Evolutionary conservation across 441 rosid genomes (phyloP).

Genomic region (Melastoma candidum): DNA sequence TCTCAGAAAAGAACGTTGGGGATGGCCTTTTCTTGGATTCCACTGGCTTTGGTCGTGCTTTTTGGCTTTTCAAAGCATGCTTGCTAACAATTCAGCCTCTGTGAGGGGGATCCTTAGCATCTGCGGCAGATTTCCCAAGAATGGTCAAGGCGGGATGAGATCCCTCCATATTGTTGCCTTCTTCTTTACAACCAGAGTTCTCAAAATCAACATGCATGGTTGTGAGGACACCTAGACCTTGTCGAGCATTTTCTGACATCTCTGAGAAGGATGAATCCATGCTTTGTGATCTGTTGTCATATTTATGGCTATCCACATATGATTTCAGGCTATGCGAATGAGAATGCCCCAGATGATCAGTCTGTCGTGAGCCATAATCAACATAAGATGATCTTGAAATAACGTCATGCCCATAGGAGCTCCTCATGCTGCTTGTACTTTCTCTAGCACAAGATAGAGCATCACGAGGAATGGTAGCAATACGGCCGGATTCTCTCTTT

Average conservation of each 20-base stretch:
- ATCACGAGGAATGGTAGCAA: conserved; percentile 41
- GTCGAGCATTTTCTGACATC: conserved; percentile 38
- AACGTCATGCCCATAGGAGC: conserved; percentile 73
- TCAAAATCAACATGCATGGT: conserved; percentile 31
- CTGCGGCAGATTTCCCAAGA: conserved; percentile 50
- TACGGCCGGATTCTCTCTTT: not conserved
- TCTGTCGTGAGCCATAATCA: conserved; percentile 58
- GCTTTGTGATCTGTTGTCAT: conserved; percentile 57
- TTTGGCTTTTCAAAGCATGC: conserved; percentile 41
- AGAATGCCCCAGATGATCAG: conserved; percentile 50
- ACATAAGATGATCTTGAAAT: conserved; percentile 76
- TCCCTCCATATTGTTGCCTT: conserved; percentile 19
- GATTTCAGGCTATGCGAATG: conserved; percentile 65
- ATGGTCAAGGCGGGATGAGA: conserved; percentile 62
- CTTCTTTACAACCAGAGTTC: conserved; percentile 21
- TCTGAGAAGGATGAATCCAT: conserved; percentile 46
- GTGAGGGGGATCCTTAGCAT: conserved; percentile 34
- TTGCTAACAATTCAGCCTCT: conserved; percentile 37
- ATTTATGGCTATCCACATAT: conserved; percentile 59
- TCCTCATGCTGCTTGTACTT: conserved; percentile 61
- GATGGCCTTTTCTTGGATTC: conserved; percentile 35
- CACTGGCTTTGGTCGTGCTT: conserved; percentile 40
- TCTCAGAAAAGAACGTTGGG: conserved; percentile 35
- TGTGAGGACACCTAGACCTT: conserved; percentile 36
- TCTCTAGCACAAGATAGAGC: conserved; percentile 64